phyloP scores from a whole-genome alignment of 768 basidiomycete genomes.

The Termitomyces bulborhizus region DNA sequence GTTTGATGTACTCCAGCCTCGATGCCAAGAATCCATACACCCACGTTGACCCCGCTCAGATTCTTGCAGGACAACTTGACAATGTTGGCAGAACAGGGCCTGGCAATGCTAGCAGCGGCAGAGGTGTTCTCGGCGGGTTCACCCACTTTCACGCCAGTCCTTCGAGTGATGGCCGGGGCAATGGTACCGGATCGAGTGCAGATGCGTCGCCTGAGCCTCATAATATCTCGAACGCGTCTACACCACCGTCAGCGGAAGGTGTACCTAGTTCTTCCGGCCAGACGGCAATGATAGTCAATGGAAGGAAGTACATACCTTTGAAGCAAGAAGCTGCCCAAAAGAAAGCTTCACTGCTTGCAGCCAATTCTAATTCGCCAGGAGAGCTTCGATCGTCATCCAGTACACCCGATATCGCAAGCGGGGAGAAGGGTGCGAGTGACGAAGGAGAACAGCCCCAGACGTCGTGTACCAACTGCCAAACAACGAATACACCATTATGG shows the following conservation, averaged over 20 bases:
- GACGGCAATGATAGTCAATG: slow-evolving; percentile 21
- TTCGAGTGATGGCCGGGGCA: slow-evolving; percentile 78
- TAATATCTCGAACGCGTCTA: slow-evolving; percentile 62
- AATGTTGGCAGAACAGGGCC: slow-evolving; percentile 9
- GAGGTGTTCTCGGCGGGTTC: slow-evolving; percentile 37
- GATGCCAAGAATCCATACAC: slow-evolving; percentile 54
- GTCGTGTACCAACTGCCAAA: slow-evolving; percentile 91
- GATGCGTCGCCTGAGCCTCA: slow-evolving; percentile 74
- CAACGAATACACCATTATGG: slow-evolving; percentile 93
- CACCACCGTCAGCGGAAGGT: slow-evolving; percentile 64
- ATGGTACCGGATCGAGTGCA: slow-evolving; percentile 59
- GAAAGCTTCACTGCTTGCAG: slow-evolving; percentile 37
- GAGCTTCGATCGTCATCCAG: slow-evolving; percentile 54
- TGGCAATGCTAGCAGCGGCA: slow-evolving; percentile 15
- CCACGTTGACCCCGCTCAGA: slow-evolving; percentile 91
- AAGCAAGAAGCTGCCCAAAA: slow-evolving; percentile 53
- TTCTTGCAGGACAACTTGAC: slow-evolving; percentile 36
- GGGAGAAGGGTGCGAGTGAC: slow-evolving; percentile 41
- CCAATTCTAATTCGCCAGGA: slow-evolving; percentile 20
- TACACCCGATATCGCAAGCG: slow-evolving; percentile 55
- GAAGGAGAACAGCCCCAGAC: slow-evolving; percentile 72
- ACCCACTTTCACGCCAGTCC: slow-evolving; percentile 67
- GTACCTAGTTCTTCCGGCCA: slow-evolving; percentile 19
- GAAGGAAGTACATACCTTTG: slow-evolving; percentile 60
- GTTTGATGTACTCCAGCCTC: slow-evolving; percentile 54